Conservation (phyloP, 768 basidiomycete species). For the Mrakia blollopis region DNA sequence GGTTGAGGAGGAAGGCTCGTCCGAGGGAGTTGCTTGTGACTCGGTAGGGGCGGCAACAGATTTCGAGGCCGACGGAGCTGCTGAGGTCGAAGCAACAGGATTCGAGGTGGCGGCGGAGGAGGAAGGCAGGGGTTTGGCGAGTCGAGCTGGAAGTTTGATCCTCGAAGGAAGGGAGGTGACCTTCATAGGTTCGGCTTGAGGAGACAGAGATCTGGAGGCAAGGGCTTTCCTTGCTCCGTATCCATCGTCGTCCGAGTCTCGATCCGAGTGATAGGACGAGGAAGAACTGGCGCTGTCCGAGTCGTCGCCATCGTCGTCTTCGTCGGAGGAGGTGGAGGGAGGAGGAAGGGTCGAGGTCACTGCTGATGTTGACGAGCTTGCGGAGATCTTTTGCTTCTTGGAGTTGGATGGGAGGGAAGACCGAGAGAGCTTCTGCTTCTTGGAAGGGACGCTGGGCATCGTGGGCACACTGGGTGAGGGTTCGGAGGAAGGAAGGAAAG, state of each 20-base stretch:
- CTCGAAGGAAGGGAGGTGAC: conserved; percentile 22
- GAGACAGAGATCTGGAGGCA: neutral
- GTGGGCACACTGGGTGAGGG: neutral
- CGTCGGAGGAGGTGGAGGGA: neutral
- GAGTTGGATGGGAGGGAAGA: neutral
- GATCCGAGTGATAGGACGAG: conserved; percentile 3
- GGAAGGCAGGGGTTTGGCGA: neutral
- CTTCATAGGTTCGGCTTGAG: conserved; percentile 5
- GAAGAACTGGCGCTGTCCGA: conserved; percentile 13
- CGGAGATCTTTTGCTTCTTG: neutral
- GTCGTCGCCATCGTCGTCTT: neutral
- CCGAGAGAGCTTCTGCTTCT: conserved; percentile 11
- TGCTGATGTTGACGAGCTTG: neutral
- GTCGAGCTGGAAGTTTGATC: conserved; percentile 24
- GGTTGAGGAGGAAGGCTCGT: neutral
- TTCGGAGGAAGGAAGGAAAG: neutral
- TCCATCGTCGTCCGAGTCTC: conserved; percentile 3
- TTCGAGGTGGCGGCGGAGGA: neutral
- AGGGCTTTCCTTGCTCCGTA: neutral
- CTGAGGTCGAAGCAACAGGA: neutral
- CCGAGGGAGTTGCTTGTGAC: neutral
- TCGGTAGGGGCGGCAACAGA: neutral
- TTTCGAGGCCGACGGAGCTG: neutral
- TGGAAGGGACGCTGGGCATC: conserved; percentile 13
- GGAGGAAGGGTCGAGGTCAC: neutral